Evolutionary conservation across 257 asterid species (phyloP), one percentile per base, ranked within the genome.

Genomic region (Salvia hispanica): DNA sequence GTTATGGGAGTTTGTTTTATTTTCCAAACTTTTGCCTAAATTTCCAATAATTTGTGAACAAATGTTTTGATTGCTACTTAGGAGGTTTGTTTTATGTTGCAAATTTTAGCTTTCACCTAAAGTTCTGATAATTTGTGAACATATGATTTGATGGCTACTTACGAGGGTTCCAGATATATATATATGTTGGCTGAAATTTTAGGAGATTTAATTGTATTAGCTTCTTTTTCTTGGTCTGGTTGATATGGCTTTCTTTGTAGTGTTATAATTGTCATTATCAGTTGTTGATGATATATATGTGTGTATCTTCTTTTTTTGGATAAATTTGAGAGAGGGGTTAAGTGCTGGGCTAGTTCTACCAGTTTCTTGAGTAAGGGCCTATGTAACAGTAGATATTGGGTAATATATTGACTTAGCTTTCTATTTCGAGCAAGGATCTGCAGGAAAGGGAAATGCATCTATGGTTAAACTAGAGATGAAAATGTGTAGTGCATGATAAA

Each of bases 341-440:
- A 47, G 39, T 59, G 74, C 18, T 48, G 7, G 4, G 51, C 51
- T 37, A 36, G 25, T 8, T 5, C 54, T 48, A 37, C 33, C 36
- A 52, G 8, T 37, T 36, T 62, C 9, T 62, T 62, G 48, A 55
- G 3, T 33, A 14, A 15, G 42, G 28, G 25, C 16, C 18, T 16
- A 47, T 25, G 31, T 25, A 39, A 3, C 16, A 33, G 50, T 46
- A 43, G 48, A 56, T 72, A n/a, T 21, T 53, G 46, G 15, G 7
- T 51, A 69, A 46, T 43, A 36, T n/a, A 46, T n/a, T 44, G 34
- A 37, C 54, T 36, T 62, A 63, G 60, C 9, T 7, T 8, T 58
- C 21, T 36, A 47, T 48, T 72, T 44, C 33, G 66, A 33, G 33
- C 11, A n/a, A 57, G 72, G 61, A 43, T 48, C 42, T 18, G 47